Conservation (phyloP, 2,329 filamentous ascomycete species). For the Raffaelea ambrosiae region DNA sequence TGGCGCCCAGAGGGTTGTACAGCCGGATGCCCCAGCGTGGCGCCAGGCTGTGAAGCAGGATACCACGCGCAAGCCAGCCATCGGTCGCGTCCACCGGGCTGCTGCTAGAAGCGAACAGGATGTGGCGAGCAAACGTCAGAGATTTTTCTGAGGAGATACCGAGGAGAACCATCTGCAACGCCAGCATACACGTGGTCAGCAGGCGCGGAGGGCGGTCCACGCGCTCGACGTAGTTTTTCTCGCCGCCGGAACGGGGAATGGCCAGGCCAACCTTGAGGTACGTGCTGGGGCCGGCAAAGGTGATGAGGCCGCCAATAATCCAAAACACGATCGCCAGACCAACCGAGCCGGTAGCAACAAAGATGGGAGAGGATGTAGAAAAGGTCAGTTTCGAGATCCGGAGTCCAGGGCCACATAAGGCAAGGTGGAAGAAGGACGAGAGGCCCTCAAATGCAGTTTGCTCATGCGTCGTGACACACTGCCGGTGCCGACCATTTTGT, state of each 20-base stretch:
- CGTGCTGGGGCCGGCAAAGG: conserved; percentile 30
- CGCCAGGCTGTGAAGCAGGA: conserved; percentile 34
- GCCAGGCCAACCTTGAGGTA: conserved; percentile 34
- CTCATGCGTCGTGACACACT: too few relatives aligned
- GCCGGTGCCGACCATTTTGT: conserved; percentile 29
- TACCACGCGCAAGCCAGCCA: too few relatives aligned
- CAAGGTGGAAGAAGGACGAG: too few relatives aligned
- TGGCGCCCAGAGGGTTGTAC: conserved; percentile 36
- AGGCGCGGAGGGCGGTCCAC: conserved; percentile 40
- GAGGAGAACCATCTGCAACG: conserved; percentile 37
- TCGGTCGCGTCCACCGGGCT: too few relatives aligned
- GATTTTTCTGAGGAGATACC: conserved; percentile 43
- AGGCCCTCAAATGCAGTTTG: too few relatives aligned
- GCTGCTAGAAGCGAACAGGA: too few relatives aligned
- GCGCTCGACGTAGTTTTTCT: conserved; percentile 44
- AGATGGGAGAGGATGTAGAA: conserved; percentile 34
- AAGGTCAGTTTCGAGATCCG: conserved; percentile 19
- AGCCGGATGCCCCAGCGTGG: conserved; percentile 36
- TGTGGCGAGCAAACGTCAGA: conserved; percentile 41
- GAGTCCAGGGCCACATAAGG: too few relatives aligned
- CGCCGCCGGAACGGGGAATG: conserved; percentile 37
- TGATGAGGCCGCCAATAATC: conserved; percentile 38
- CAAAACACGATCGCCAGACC: conserved; percentile 45
- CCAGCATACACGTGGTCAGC: conserved; percentile 45
- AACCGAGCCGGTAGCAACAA: conserved; percentile 44